Conservation (phyloP, 495 filamentous ascomycete genomes). For the Arthonia radiata region DNA sequence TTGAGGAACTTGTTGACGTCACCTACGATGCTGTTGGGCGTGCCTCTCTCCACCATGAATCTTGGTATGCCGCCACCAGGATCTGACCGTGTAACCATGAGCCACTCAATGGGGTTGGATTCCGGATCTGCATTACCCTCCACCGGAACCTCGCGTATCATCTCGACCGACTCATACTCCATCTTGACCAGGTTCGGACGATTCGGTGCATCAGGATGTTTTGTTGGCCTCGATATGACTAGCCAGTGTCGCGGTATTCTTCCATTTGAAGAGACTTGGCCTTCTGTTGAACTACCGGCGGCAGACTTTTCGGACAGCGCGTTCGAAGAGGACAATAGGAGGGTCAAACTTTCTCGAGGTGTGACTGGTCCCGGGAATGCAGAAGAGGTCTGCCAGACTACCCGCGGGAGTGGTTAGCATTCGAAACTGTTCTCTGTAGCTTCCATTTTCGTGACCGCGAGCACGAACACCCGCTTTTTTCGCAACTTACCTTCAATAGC, state of each 20-base stretch:
- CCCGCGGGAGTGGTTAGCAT: constrained; percentile 1
- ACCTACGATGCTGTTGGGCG: constrained; percentile 53
- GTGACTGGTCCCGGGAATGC: constrained; percentile 78
- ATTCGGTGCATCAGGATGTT: constrained; percentile 43
- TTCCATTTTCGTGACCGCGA: not conserved
- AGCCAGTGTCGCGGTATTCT: constrained; percentile 40
- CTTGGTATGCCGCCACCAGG: constrained; percentile 79
- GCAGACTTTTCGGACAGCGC: constrained; percentile 5
- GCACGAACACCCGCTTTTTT: no score
- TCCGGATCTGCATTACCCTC: constrained; percentile 24
- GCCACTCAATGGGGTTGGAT: constrained; percentile 63
- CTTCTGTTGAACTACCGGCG: constrained; percentile 7
- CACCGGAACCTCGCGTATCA: constrained; percentile 58
- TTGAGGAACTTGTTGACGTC: constrained; percentile 72
- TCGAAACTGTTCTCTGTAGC: constrained; percentile 1
- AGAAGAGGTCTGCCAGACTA: constrained; percentile 36
- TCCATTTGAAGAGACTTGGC: constrained; percentile 4
- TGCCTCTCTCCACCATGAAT: constrained; percentile 87
- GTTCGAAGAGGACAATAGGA: constrained; percentile 35
- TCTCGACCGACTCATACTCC: constrained; percentile 74
- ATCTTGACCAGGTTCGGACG: constrained; percentile 54
- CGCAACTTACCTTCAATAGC: constrained; percentile 32
- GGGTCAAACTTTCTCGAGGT: constrained; percentile 63
- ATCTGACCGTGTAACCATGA: constrained; percentile 89
- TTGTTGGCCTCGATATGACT: constrained; percentile 63